Evolutionary conservation across 805 yeast genomes (phyloP), one percentile per base, ranked within the genome.

Genomic region (Wickerhamiella lipophila): DNA sequence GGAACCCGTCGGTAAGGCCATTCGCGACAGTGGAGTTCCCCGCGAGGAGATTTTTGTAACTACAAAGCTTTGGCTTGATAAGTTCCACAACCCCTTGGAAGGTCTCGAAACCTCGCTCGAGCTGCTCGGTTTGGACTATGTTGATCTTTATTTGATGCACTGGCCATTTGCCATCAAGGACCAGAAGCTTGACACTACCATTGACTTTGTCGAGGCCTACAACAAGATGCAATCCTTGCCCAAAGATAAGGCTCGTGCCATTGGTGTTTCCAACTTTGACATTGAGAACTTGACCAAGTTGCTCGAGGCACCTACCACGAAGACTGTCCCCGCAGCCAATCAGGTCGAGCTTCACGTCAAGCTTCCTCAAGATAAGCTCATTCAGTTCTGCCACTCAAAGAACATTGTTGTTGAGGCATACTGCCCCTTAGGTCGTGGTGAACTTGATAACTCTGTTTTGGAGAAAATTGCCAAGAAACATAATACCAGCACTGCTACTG

Each of bases 261-360:
- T 84, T 61, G 95, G 95, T 56, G 83, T 84, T 38, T 80, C 88
- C 32, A 84, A 84, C 67, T 77, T 79, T 61, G 72, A 83, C 16
- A 64, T 73, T 23, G 71, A 68, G 49, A 72, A 75, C 55, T 60
- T 81, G 53, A 66, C 72, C 51, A 70, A 64, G 46, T 65, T 83
- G 51, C 68, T 81, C 47, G 52, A 50, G n/a, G 53, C 52, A n/a
- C 50, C 58, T 29, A 51, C 56, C 25, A 59, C 64, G 42, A 56
- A 52, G 56, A 51, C 75, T 45, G 72, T 70, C 27, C 95, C 95
- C 5, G 86, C 76, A 11, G 76, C 71, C 38, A 77, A 80, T 65
- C 94, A 85, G 69, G 71, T 83, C 52, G 94, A 85, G 68, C 65
- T 77, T 34, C 94, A 84, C 64, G 86, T 88, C 42, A 72, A 72